Evolutionary conservation across 1,284 basidiomycete species (phyloP).

Genomic region (Pisolithus thermaeus): DNA sequence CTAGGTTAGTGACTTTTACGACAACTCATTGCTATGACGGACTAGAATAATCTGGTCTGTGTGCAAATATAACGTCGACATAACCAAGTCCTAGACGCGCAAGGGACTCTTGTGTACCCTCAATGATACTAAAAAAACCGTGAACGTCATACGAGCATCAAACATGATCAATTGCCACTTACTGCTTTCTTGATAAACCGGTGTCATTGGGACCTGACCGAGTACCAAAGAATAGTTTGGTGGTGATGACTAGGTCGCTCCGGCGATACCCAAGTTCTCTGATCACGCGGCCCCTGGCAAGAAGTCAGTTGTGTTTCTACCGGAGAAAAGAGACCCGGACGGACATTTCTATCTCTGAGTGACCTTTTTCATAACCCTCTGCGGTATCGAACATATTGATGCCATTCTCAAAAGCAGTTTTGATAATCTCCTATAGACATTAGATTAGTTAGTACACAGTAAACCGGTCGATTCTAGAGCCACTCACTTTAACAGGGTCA

Average conservation of each 20-base stretch:
- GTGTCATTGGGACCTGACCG: constrained; percentile 50
- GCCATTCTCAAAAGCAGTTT: constrained; percentile 43
- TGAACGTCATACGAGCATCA: neutral
- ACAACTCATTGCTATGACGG: constrained; percentile 9
- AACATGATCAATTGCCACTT: constrained; percentile 19
- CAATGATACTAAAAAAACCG: constrained; percentile 46
- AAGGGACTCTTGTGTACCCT: constrained; percentile 56
- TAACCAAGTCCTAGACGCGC: constrained; percentile 62
- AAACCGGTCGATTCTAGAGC: neutral
- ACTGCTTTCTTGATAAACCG: constrained; percentile 67
- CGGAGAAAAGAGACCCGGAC: constrained; percentile 1
- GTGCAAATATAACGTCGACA: constrained; percentile 56
- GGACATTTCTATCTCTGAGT: constrained; percentile 43
- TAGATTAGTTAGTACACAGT: neutral
- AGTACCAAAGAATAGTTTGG: constrained; percentile 51
- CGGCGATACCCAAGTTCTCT: constrained; percentile 63
- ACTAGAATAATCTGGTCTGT: constrained; percentile 48
- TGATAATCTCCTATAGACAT: constrained; percentile 35
- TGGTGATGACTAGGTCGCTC: constrained; percentile 62
- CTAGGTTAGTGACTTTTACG: neutral
- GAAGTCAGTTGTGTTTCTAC: neutral
- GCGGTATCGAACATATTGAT: constrained; percentile 61
- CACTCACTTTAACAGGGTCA: constrained; percentile 43
- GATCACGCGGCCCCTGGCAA: constrained; percentile 61
- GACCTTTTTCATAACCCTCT: constrained; percentile 53